A percentile compares a stretch with the other conserved stretches of the same genome.
Conservation (phyloP, 164 flowering plant species). For the Tinospora cordifolia region DNA sequence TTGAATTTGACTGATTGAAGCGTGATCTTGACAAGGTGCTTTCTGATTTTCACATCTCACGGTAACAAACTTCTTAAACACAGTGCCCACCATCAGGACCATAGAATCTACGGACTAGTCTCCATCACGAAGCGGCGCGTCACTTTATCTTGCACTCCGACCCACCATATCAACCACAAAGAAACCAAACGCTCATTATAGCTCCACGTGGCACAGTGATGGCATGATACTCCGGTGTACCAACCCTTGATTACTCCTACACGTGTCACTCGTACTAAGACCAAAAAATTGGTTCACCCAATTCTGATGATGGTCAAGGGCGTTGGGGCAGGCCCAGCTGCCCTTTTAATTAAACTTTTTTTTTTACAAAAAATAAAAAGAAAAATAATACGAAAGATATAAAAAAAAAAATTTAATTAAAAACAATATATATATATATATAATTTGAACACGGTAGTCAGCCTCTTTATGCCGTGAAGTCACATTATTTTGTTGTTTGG, state of each 20-base stretch:
- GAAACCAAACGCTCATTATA: neutral
- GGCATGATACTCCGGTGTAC: no score
- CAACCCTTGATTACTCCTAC: neutral
- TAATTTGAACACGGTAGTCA: no score
- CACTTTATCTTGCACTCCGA: neutral
- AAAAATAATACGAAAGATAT: no score
- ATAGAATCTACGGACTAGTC: neutral
- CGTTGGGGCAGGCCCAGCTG: constrained; percentile 2
- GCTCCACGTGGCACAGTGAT: neutral
- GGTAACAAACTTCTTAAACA: neutral
- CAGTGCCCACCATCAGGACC: neutral
- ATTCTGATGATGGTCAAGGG: neutral
- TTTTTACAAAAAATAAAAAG: neutral
- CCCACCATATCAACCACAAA: neutral
- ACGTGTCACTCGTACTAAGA: neutral
- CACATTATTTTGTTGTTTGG: neutral
- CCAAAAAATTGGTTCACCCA: neutral
- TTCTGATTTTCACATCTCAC: neutral
- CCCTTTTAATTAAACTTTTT: neutral
- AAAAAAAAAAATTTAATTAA: no score
- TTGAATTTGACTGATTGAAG: neutral
- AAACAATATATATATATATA: no score
- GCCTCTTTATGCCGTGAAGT: neutral
- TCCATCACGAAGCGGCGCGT: neutral
- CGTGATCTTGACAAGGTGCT: neutral